Evolutionary conservation across 2,329 filamentous ascomycete species (phyloP), one percentile per base, ranked within the genome.

Genomic region (Stylonectria norvegica): DNA sequence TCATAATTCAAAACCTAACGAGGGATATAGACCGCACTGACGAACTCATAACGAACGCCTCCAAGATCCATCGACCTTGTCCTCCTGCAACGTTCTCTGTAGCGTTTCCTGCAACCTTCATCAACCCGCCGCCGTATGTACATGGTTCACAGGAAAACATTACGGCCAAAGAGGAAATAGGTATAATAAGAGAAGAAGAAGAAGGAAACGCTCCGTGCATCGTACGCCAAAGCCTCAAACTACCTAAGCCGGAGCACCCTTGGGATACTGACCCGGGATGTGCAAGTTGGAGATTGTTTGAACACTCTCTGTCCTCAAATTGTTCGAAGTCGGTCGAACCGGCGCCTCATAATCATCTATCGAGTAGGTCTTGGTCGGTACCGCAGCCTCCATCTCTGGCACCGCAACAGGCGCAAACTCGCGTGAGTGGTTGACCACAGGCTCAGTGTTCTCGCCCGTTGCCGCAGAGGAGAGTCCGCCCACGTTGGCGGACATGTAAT

Each of bases 221-320:
- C n/a, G n/a, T n/a, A n/a, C n/a, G n/a, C n/a, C n/a, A n/a, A n/a
- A n/a, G n/a, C n/a, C n/a, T n/a, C n/a, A n/a, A n/a, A n/a, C n/a
- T n/a, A 73, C 43, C 69, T 68, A 59, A 56, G 76, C 42, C 69
- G 81, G 53, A 47, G 67, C 51, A 38, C 46, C 59, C 48, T 63
- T 70, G 7, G 81, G 81, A 57, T 75, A 89, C 50, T 83, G 73
- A 9, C 85, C 85, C 4, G 85, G 85, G 14, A 89, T 75, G 56
- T 85, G 82, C 36, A 88, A 63, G 55, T 83, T 75, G 39, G 79
- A 81, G 31, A 86, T 77, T 19, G 75, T 78, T 10, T 73, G 70
- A 5, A 72, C 67, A 49, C 74, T 72, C 33, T 70, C 65, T 11
- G 61, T 65, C 34, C 69, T 58, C 5, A 33, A 34, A 36, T 49